A percentile compares a stretch with the other conserved stretches of the same genome.
These are phyloP conservation scores for Eucalyptus erythrocorys DNA, from an alignment of 345 rosid genomes.

Conservation along the genomic window DNA sequence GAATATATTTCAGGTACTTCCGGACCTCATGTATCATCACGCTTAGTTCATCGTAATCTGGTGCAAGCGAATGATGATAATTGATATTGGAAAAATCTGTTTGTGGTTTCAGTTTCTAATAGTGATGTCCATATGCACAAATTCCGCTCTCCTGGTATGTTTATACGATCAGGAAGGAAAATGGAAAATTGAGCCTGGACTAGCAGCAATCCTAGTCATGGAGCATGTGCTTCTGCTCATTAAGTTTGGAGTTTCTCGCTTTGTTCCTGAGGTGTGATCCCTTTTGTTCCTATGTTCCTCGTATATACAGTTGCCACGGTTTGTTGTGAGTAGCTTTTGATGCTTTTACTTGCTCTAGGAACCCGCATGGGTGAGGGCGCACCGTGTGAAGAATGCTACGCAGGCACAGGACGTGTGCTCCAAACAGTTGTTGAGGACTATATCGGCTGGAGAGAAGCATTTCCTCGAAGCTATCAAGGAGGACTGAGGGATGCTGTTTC, in stretches of 20 bases:
- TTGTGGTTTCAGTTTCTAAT: conserved; percentile 49
- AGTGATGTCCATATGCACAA: conserved; percentile 87
- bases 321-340: background rate
- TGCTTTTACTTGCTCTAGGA: conserved; percentile 24
- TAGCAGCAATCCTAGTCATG: conserved; percentile 72
- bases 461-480: conserved; percentile 1
- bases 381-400: conserved; percentile 47
- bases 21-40: background rate
- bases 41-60: background rate
- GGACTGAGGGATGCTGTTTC: background rate
- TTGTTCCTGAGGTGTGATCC: conserved; percentile 67
- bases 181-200: conserved; percentile 93
- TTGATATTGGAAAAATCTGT: background rate
- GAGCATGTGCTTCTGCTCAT: conserved; percentile 72
- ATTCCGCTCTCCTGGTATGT: conserved; percentile 80
- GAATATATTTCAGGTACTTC: conserved; percentile 81
- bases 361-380: conserved; percentile 93
- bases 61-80: background rate
- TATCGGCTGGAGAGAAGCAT: conserved; percentile 30
- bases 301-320: background rate
- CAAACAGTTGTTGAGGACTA: conserved; percentile 57
- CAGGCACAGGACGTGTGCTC: conserved; percentile 70
- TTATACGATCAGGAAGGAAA: conserved; percentile 78
- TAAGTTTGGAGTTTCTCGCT: conserved; percentile 72
- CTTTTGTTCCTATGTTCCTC: background rate